Base-by-base conservation (phyloP, 495 filamentous ascomycete species). In the Trichoderma erinaceum region DNA sequence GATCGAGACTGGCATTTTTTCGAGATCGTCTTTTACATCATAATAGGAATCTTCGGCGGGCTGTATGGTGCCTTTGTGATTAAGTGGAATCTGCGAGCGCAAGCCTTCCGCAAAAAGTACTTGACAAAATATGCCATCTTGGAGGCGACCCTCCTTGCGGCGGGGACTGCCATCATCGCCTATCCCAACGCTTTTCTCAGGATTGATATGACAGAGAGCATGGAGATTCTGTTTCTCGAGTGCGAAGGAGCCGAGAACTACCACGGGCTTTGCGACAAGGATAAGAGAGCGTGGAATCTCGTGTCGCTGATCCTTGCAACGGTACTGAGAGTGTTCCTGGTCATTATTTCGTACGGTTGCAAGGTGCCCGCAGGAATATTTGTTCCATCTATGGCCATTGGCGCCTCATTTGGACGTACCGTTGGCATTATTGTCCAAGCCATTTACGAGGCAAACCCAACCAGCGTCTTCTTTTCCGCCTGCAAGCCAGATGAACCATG, bases 161-260 rank as follows among this genome's bases (percentile, higher is more conserved):
- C 86, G 1, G 83, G 86, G 10, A 98, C 95, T 13, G 96, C 94
- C 4, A 81, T 98, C 66, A 82, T 98, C 8, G 98, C 95, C 79
- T 99, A 94, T 73, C 95, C 93, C 1, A 99, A 98, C 75, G 93
- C 91, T 77, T 98, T 99, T 72, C 76, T 99, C 65, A 85, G 91
- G 70, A 97, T 99, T 73, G 96, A 99, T 78, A 98, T 99, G 95
- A 97, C 95, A 0, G 93, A 97, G 78, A 96, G 92, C 80, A 98
- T 99, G 95, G 93, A 97, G 76, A 96, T 97, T 69, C 80, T 99
- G 2, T 99, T 99, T 76, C 84, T 88, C 15, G 96, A 99, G 79
- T 99, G 95, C 73, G 93, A 97, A 76, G 94, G 92, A 27, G 89
- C 85, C 18, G 91, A 96, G 77, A 91, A 97, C 72, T 97, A 97